phyloP scores from a whole-genome alignment of 2,329 filamentous ascomycete species.

The Trichoderma afroharzianum region DNA sequence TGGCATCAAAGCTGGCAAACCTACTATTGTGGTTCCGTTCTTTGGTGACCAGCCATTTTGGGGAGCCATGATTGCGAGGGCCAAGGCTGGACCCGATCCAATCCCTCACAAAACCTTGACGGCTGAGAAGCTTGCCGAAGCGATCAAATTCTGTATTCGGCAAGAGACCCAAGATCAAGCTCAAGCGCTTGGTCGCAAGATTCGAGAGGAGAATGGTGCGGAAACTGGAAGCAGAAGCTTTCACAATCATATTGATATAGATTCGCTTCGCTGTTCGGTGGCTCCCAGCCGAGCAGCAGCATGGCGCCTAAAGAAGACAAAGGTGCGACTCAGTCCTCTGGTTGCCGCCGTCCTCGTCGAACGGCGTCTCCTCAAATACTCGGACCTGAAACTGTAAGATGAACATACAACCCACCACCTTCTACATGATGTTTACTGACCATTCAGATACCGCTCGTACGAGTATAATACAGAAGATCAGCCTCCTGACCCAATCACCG shows the following conservation, averaged over 20 bases:
- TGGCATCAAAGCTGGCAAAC: conserved; percentile 75
- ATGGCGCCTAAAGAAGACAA: conserved; percentile 69
- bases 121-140: conserved; percentile 60
- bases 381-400: conserved; percentile 68
- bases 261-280: conserved; percentile 66
- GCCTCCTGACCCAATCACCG: conserved; percentile 74
- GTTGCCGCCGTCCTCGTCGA: conserved; percentile 67
- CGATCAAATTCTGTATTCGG: conserved; percentile 58
- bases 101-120: conserved; percentile 67
- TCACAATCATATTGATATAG: conserved; percentile 64
- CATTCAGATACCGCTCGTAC: conserved; percentile 42
- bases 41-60: conserved; percentile 84
- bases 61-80: conserved; percentile 70
- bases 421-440: conserved; percentile 14
- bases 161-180: conserved; percentile 57
- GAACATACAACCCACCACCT: neutral
- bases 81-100: conserved; percentile 68
- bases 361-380: conserved; percentile 61
- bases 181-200: conserved; percentile 57
- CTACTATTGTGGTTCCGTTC: conserved; percentile 81
- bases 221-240: conserved; percentile 64
- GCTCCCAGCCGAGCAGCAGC: conserved; percentile 65
- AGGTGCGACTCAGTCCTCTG: conserved; percentile 66
- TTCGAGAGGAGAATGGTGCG: conserved; percentile 62
- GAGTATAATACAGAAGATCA: conserved; percentile 78